Base-by-base conservation (phyloP, 768 basidiomycete species). In the Trametes cinnabarina region DNA sequence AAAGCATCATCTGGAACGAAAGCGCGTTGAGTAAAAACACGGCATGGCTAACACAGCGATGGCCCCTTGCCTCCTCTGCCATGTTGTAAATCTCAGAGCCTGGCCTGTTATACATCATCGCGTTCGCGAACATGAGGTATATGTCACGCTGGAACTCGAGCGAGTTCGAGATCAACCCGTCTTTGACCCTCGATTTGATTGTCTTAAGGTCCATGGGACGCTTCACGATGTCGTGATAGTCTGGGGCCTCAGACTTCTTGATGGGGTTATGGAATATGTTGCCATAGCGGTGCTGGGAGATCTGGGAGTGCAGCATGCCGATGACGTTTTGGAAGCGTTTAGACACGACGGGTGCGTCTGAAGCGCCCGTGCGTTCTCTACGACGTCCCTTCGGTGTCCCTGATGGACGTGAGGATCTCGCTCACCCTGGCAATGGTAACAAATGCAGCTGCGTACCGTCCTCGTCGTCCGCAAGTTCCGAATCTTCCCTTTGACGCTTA, bases 131-230 rank as follows among this genome's bases (percentile, higher is more conserved):
- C 88, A 98, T 96, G 61, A 97, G 77, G 68, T 85, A 88, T 10
- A 95, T 82, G 65, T 97, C 96, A 61, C 93, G 79, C 68, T 95
- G 90, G 66, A 88, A 97, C 68, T 98, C 94, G 30, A 88, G 79
- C 1, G 92, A 90, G 63, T 83, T 92, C 4, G 81, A 76, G 46
- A 97, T 93, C 2, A 82, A 61, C 0, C 93, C 93, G 65, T 95
- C 92, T 65, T 89, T 90, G 56, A 96, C 85, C 62, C 81, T 83
- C n/a, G 76, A 76, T 71, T 93, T 92, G 69, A 98, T 90, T 0
- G 90, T 95, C 72, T 94, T 96, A 54, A 98, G 80, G 71, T 98
- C 94, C 84, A 95, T 95, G 2, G 96, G 93, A n/a, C 88, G 82
- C 66, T 90, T 92, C 57, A 98, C 91, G 57, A 96, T 90, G 48